phyloP scores from a whole-genome alignment of 441 rosid species.

The Viola pubescens region DNA sequence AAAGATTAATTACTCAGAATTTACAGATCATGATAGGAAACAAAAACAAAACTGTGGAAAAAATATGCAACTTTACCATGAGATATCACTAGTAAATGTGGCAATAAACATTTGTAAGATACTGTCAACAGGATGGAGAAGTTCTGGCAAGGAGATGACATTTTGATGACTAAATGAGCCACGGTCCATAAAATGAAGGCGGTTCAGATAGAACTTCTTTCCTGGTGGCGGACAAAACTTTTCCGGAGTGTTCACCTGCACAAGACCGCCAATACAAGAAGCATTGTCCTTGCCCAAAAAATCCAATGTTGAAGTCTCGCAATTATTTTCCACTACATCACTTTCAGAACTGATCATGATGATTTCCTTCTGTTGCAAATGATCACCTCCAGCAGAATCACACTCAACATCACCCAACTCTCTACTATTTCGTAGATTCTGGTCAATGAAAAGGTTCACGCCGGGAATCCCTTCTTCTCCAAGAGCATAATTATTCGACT shows the following conservation, averaged over 20 bases:
- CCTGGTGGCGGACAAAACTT: conserved; percentile 31
- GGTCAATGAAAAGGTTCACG: conserved; percentile 12
- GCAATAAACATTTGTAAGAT: conserved; percentile 67
- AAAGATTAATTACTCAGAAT: no score
- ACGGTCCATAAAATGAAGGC: conserved; percentile 44
- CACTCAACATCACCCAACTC: not conserved
- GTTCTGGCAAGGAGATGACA: conserved; percentile 65
- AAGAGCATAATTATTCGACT: conserved; percentile 17
- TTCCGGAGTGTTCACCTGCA: conserved; percentile 14
- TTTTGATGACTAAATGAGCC: conserved; percentile 28
- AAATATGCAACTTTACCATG: conserved; percentile 39
- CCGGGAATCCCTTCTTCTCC: conserved; percentile 18
- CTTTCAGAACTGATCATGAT: conserved; percentile 16
- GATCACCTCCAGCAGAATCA: conserved; percentile 17
- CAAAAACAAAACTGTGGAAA: not conserved
- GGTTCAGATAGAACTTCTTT: conserved; percentile 72
- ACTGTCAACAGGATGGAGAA: conserved; percentile 62
- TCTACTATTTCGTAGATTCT: conserved; percentile 1
- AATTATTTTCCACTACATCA: conserved; percentile 9
- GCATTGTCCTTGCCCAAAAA: conserved; percentile 16
- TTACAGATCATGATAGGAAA: not conserved
- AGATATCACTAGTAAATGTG: conserved; percentile 78
- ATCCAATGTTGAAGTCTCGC: conserved; percentile 10
- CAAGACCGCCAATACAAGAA: conserved; percentile 11
- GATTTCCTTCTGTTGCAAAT: conserved; percentile 18